Percentiles rank a stretch among this genome's conserved stretches.
phyloP scores from a whole-genome alignment of 805 yeast genomes.

The Wickerhamomyces kurtzmanii region DNA sequence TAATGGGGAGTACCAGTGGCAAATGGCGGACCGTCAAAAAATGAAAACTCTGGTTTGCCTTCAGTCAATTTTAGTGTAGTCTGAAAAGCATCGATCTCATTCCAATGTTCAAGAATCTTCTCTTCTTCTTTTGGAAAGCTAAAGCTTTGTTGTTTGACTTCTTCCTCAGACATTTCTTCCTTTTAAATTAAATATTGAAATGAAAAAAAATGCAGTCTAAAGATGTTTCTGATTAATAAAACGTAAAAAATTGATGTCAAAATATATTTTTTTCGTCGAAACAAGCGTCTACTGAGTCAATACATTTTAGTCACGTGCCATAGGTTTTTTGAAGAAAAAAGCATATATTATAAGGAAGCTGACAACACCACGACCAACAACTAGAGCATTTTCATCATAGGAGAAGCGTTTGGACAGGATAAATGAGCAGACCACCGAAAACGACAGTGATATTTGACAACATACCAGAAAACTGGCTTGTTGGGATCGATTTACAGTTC shows the following conservation, averaged over 20 bases:
- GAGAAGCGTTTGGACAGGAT: not conserved
- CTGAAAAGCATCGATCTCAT: constrained; percentile 90
- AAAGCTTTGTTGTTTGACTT: constrained; percentile 27
- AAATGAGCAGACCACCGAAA: constrained; percentile 15
- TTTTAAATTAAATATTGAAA: not conserved
- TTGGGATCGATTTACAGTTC: constrained; percentile 41
- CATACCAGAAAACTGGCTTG: constrained; percentile 23
- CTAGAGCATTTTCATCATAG: too few relatives aligned
- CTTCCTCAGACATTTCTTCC: constrained; percentile 24
- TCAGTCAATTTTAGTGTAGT: constrained; percentile 74
- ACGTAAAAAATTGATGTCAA: too few relatives aligned
- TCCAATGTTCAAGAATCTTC: constrained; percentile 71
- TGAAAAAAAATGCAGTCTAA: not conserved
- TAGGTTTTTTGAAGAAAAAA: too few relatives aligned
- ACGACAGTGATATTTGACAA: constrained; percentile 19
- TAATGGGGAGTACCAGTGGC: constrained; percentile 99
- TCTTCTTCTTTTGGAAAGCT: constrained; percentile 90
- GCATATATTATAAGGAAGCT: too few relatives aligned
- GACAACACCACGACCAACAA: too few relatives aligned
- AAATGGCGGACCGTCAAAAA: constrained; percentile 98
- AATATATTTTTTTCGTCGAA: too few relatives aligned
- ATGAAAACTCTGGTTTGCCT: constrained; percentile 81
- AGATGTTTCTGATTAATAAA: not conserved
- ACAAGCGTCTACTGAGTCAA: too few relatives aligned
- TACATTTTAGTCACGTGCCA: too few relatives aligned